A percentile compares a stretch with the other conserved stretches of the same genome.
phyloP scores from a whole-genome alignment of 192 early-diverging fungal genomes.

The Neocallimastix lanati region DNA sequence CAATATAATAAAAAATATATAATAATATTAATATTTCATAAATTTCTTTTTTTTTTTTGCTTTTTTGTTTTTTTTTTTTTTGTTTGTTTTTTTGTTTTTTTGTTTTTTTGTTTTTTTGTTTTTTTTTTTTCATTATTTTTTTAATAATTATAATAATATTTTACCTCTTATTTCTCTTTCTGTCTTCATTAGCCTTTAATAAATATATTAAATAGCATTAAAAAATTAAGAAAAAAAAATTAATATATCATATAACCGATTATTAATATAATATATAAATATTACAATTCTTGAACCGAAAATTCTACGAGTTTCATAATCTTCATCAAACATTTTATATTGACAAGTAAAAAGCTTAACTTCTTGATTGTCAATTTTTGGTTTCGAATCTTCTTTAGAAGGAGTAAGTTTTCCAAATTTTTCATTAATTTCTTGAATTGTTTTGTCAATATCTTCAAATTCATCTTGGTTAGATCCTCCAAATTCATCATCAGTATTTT shows the following conservation, averaged over 20 bases:
- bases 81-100: no score
- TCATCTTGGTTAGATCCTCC: conserved; percentile 14
- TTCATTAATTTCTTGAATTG: conserved; percentile 35
- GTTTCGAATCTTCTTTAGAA: background rate
- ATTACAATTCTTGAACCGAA: conserved; percentile 74
- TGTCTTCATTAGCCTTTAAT: conserved; percentile 17
- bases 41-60: no score
- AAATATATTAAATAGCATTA: conserved; percentile 24
- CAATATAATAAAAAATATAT: no score
- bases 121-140: conserved; percentile 3
- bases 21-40: no score
- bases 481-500: background rate
- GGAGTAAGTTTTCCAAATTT: conserved; percentile 14
- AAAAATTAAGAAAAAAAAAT: background rate
- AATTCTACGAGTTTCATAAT: conserved; percentile 71
- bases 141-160: background rate
- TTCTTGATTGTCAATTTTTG: background rate
- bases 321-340: conserved; percentile 57
- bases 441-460: conserved; percentile 43
- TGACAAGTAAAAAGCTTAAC: conserved; percentile 10
- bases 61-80: no score
- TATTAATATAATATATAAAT: background rate
- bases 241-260: background rate
- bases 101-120: conserved; percentile 21
- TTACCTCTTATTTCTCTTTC: background rate